phyloP scores from a whole-genome alignment of 305 asterid species.

The Fraxinus sp. region DNA sequence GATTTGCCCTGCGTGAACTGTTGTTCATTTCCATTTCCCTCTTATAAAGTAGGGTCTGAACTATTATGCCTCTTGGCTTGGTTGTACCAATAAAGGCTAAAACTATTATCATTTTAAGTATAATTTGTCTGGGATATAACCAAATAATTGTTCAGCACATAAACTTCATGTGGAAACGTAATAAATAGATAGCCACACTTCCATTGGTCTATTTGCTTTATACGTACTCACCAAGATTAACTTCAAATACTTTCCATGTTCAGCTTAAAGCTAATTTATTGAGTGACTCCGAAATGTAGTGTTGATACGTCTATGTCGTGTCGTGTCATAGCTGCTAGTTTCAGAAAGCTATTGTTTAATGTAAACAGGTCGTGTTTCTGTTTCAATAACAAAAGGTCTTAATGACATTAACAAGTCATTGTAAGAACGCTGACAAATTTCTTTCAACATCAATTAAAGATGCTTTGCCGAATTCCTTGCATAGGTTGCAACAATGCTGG shows the following conservation, averaged over 20 bases:
- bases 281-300: conserved; percentile 9
- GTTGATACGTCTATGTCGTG: neutral
- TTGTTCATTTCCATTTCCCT: conserved; percentile 16
- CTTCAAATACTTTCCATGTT: neutral
- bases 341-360: conserved; percentile 16
- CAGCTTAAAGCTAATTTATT: conserved; percentile 15
- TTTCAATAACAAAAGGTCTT: neutral
- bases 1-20: neutral
- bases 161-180: neutral
- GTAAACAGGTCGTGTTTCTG: neutral
- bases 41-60: conserved; percentile 7
- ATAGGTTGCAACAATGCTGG: conserved; percentile 12
- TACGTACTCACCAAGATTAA: neutral
- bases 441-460: neutral
- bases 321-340: conserved; percentile 11
- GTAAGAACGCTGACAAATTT: neutral
- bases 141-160: neutral
- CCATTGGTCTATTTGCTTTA: conserved; percentile 2
- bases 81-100: conserved; percentile 9
- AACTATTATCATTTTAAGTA: conserved; percentile 9
- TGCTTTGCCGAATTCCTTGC: conserved; percentile 2
- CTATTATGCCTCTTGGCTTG: conserved; percentile 8
- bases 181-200: neutral
- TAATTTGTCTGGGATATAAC: conserved; percentile 1
- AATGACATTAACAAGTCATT: conserved; percentile 8